These are phyloP conservation scores for Bruguiera parviflora DNA, from an alignment of 345 rosid genomes.

Conservation along the genomic window DNA sequence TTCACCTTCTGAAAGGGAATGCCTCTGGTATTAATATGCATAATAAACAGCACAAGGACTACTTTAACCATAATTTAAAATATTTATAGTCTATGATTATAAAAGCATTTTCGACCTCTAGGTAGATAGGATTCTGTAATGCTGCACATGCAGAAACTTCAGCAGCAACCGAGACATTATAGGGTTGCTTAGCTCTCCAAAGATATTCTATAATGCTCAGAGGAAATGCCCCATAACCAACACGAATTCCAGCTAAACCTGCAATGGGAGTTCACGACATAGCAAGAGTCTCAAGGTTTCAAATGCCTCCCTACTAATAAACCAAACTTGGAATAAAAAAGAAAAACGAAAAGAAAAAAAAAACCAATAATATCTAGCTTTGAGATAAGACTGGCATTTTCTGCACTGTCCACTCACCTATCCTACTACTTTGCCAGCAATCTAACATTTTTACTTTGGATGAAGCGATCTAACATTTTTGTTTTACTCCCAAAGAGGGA, in stretches of 20 bases:
- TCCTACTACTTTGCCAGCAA: too few relatives aligned
- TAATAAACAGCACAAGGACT: neutral
- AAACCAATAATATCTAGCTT: neutral
- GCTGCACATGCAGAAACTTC: conserved; percentile 95
- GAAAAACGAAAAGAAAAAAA: neutral
- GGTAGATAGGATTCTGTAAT: conserved; percentile 61
- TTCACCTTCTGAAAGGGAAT: conserved; percentile 56
- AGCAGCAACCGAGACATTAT: conserved; percentile 92
- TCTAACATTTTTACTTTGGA: too few relatives aligned
- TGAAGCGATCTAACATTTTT: too few relatives aligned
- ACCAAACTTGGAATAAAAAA: neutral
- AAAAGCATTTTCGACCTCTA: conserved; percentile 45
- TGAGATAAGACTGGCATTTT: too few relatives aligned
- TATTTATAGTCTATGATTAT: neutral
- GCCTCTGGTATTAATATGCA: conserved; percentile 14
- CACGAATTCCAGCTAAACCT: conserved; percentile 91
- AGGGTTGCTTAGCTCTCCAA: conserved; percentile 95
- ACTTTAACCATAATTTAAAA: neutral
- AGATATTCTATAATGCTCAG: conserved; percentile 74
- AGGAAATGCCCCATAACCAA: conserved; percentile 97
- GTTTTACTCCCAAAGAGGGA: too few relatives aligned
- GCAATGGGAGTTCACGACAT: conserved; percentile 14
- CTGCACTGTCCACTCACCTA: too few relatives aligned
- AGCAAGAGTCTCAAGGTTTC: neutral
- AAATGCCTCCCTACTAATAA: neutral